Evolutionary conservation across 2,329 filamentous ascomycete genomes (phyloP), one percentile per base, ranked within the genome.

Genomic region (Pseudogymnoascus sp.): DNA sequence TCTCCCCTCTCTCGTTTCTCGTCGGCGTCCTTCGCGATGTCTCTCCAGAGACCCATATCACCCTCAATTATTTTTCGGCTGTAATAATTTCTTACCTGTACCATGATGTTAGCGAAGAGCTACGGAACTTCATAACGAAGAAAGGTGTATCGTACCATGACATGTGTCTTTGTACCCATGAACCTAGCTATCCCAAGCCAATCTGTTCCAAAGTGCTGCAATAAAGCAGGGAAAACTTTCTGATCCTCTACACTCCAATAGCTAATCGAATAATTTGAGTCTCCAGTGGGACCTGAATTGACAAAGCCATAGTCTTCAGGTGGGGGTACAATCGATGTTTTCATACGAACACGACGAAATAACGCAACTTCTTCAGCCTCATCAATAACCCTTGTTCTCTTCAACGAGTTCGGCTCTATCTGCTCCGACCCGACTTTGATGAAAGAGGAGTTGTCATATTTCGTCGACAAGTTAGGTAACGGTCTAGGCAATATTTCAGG

Each of bases 241-340:
- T 87, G 82, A 74, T 94, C 90, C 1, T 87, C 88, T 18, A 93
- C 89, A 69, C 89, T 93, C 90, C 90, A 94, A 72, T 94, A 94
- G 73, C 89, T 93, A 1, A 13, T 37, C 36, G 5, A n/a, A 13
- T 21, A 21, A 21, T 21, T 21, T 21, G 21, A 21, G 21, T 21
- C 21, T 21, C 21, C 21, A 21, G 21, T 21, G 21, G 21, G 21
- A 21, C 21, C 21, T 21, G 21, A 21, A 21, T 21, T 21, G 21
- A 21, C 21, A 21, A 21, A 21, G 21, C 21, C 21, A 21, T 21
- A 21, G 21, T 21, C 21, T 21, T 15, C 13, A 8, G 36, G 1
- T 5, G 13, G 13, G 36, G 36, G 3, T 37, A 13, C 12, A 37
- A 15, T 37, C 36, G 36, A 37, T 15, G 36, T 37, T 37, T 15